Evolutionary conservation across 2,329 filamentous ascomycete species (phyloP).

Genomic region (Botrytis fabae): DNA sequence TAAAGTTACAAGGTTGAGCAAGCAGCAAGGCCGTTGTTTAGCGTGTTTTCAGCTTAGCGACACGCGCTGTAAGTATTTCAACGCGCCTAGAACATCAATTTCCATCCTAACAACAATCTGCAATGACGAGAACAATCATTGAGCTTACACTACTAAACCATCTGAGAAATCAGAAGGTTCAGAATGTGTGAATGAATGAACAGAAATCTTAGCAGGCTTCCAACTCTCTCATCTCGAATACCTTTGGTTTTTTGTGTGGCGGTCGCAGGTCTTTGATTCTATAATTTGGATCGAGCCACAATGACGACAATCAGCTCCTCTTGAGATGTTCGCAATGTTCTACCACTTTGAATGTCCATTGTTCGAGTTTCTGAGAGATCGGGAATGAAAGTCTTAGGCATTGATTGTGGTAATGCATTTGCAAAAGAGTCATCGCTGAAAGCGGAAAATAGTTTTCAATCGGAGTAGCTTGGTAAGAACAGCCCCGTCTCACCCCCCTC

Average conservation of each 20-base stretch:
- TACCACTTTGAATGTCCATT: conserved; percentile 29
- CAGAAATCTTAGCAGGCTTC: conserved; percentile 43
- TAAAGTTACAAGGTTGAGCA: conserved; percentile 14
- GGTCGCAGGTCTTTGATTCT: conserved; percentile 6
- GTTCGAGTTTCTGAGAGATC: conserved; percentile 23
- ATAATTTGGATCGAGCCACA: conserved; percentile 25
- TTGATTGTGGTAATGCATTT: conserved; percentile 3
- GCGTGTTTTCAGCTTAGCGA: conserved; percentile 14
- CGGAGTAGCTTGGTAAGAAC: conserved; percentile 39
- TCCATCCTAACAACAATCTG: conserved; percentile 33
- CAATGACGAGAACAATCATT: conserved; percentile 41
- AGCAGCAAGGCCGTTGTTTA: not conserved
- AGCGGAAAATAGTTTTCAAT: conserved; percentile 44
- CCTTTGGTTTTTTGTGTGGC: conserved; percentile 23
- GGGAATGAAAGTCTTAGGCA: conserved; percentile 24
- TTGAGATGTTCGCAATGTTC: conserved; percentile 34
- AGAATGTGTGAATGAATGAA: conserved; percentile 41
- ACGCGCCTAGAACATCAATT: not conserved
- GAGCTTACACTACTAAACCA: conserved; percentile 39
- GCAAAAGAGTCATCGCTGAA: conserved; percentile 32
- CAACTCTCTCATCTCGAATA: not conserved
- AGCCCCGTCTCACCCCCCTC: not conserved
- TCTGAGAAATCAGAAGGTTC: conserved; percentile 31
- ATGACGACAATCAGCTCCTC: conserved; percentile 40
- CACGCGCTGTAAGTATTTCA: conserved; percentile 15